Conservation (phyloP, 1,284 basidiomycete genomes). For the Ustilago sp. region DNA sequence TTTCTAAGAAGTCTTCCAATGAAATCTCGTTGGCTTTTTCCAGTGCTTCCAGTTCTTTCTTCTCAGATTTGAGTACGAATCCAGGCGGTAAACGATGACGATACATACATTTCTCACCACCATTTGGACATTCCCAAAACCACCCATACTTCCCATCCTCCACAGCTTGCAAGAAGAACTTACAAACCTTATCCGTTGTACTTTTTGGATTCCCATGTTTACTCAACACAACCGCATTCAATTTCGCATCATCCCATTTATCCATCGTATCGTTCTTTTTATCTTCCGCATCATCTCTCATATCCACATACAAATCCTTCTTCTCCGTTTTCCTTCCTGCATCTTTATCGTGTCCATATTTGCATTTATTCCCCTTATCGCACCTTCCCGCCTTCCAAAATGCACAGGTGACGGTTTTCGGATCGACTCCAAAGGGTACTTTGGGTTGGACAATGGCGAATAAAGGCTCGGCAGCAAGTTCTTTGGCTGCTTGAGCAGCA, state of each 20-base stretch:
- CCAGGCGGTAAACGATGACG: conserved; percentile 94
- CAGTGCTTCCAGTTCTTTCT: conserved; percentile 74
- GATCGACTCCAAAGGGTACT: conserved; percentile 86
- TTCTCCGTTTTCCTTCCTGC: conserved; percentile 93
- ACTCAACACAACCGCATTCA: conserved; percentile 84
- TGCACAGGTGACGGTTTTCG: conserved; percentile 67
- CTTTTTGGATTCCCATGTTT: conserved; percentile 91
- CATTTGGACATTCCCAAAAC: conserved; percentile 78
- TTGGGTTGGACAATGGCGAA: conserved; percentile 73
- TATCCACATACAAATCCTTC: conserved; percentile 94
- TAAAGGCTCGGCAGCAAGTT: conserved; percentile 70
- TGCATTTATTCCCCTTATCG: conserved; percentile 77
- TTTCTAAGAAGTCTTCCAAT: conserved; percentile 96
- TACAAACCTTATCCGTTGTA: conserved; percentile 95
- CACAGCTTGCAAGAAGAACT: conserved; percentile 95
- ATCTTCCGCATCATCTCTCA: conserved; percentile 74
- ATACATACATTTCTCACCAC: conserved; percentile 86
- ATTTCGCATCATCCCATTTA: conserved; percentile 94
- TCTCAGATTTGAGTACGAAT: conserved; percentile 84
- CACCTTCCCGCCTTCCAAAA: conserved; percentile 67
- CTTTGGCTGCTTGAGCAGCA: conserved; percentile 84
- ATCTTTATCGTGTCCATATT: conserved; percentile 86
- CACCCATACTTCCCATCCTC: conserved; percentile 90
- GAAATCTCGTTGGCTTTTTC: conserved; percentile 87
- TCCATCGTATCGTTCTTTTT: conserved; percentile 92